phyloP scores from a whole-genome alignment of 2,329 filamentous ascomycete genomes.

The Penicillium oxalicum region DNA sequence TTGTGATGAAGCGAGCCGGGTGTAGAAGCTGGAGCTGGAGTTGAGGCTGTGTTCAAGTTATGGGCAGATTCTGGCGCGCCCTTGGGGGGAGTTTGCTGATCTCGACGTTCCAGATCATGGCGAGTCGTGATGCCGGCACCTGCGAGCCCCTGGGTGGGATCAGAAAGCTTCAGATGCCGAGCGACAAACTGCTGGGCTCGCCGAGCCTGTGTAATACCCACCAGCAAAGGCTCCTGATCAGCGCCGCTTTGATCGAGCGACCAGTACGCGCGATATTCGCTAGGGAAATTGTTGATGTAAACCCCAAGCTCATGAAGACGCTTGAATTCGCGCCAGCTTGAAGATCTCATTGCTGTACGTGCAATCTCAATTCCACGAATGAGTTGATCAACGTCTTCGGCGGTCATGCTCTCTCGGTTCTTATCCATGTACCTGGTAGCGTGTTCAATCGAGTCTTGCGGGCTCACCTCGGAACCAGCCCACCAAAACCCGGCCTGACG shows the following conservation, averaged over 20 bases:
- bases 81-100: conserved; percentile 9
- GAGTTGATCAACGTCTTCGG: conserved; percentile 57
- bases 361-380: conserved; percentile 61
- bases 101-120: conserved; percentile 21
- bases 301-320: conserved; percentile 71
- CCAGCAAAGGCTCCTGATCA: conserved; percentile 43
- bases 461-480: conserved; percentile 65
- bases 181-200: conserved; percentile 52
- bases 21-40: conserved; percentile 5
- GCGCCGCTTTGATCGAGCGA: conserved; percentile 52
- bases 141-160: conserved; percentile 38
- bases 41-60: neutral
- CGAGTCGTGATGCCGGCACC: conserved; percentile 38
- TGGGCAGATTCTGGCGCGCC: conserved; percentile 13
- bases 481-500: conserved; percentile 83
- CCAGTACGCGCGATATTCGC: conserved; percentile 57
- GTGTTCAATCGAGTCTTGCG: conserved; percentile 59
- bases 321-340: conserved; percentile 62
- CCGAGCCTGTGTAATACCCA: conserved; percentile 53
- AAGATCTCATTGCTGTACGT: conserved; percentile 52
- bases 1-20: conserved; percentile 17
- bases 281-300: conserved; percentile 62
- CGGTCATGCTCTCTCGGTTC: conserved; percentile 52
- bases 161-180: conserved; percentile 26
- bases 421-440: conserved; percentile 63